Conservation (phyloP, 441 rosid genomes). For the Eutrema salsugineum region DNA sequence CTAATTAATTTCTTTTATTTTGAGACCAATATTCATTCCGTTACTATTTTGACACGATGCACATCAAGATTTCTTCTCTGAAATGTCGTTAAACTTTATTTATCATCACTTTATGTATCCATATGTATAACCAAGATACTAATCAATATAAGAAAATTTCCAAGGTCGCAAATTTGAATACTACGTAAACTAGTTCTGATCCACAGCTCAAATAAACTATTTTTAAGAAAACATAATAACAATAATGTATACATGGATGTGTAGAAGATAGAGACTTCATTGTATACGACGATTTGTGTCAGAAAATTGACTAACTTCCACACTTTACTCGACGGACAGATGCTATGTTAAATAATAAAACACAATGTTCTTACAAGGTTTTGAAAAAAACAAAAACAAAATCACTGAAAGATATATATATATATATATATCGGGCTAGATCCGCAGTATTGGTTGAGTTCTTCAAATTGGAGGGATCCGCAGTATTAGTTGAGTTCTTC, state of each 20-base stretch:
- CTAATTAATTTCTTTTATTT: constrained; percentile 8
- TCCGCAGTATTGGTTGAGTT: background rate
- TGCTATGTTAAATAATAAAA: background rate
- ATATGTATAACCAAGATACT: background rate
- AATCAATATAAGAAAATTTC: background rate
- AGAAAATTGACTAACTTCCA: background rate
- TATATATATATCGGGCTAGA: background rate
- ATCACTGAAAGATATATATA: background rate
- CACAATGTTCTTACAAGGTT: background rate
- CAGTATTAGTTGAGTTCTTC: background rate
- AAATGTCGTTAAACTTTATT: background rate
- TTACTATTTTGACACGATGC: background rate
- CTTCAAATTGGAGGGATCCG: background rate
- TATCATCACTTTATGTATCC: background rate
- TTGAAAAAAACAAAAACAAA: background rate
- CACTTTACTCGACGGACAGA: background rate
- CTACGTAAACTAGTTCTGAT: background rate
- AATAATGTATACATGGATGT: background rate
- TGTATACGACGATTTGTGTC: background rate
- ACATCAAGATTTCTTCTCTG: background rate
- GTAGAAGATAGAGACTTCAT: background rate
- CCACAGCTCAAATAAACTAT: background rate
- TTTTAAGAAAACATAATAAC: background rate
- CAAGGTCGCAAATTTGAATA: background rate
- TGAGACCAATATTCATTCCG: background rate